phyloP scores from a whole-genome alignment of 164 flowering plant genomes.

The Chloranthus sessilifolius region DNA sequence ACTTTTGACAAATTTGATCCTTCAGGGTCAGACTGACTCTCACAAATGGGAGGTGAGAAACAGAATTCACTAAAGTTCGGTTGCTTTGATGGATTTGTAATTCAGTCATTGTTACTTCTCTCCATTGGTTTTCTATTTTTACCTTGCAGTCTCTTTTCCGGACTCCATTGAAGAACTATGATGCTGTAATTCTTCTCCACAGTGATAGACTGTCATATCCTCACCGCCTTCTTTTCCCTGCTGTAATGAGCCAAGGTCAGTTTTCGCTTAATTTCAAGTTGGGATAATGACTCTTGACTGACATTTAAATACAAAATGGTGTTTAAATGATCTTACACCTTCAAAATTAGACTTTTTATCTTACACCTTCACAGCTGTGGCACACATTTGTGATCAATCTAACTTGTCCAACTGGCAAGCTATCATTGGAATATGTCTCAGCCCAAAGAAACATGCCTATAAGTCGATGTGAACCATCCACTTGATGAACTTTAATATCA shows the following conservation, averaged over 20 bases:
- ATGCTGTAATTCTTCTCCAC: slow-evolving; percentile 89
- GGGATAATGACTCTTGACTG: too few species aligned
- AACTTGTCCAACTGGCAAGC: too few species aligned
- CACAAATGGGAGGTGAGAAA: slow-evolving; percentile 76
- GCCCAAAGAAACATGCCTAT: too few species aligned
- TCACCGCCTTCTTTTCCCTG: slow-evolving; percentile 73
- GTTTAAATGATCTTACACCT: too few species aligned
- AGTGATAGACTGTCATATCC: slow-evolving; percentile 72
- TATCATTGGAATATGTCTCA: too few species aligned
- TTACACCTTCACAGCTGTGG: too few species aligned
- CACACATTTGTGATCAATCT: too few species aligned
- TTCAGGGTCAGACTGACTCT: slow-evolving; percentile 43
- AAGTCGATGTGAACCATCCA: too few species aligned
- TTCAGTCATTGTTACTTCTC: background rate
- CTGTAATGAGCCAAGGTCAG: slow-evolving; percentile 64
- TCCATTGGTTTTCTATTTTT: slow-evolving; percentile 5
- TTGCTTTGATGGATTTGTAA: background rate
- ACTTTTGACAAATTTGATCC: slow-evolving; percentile 53
- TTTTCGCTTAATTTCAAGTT: background rate
- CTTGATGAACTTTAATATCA: too few species aligned
- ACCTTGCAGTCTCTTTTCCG: slow-evolving; percentile 71
- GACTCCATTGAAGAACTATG: slow-evolving; percentile 85
- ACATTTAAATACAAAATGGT: too few species aligned
- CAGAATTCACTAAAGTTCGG: background rate
- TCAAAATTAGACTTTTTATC: too few species aligned